Evolutionary conservation across 352 stramenopile species (phyloP).

Genomic region (Hyaloperonospora brassicae): DNA sequence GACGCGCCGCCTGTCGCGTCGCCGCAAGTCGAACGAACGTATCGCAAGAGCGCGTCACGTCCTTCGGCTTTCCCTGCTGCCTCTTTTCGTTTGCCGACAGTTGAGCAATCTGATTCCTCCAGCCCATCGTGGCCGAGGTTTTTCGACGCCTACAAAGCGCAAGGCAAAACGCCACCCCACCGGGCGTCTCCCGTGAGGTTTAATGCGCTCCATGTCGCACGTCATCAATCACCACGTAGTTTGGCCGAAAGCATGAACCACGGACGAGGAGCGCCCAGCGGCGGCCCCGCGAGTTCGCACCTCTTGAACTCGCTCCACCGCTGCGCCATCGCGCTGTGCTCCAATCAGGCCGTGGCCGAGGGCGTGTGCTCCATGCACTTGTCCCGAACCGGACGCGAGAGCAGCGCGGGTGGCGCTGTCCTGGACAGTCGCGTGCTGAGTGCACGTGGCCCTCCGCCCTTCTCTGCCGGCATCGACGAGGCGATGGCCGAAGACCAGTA

Average conservation of each 20-base stretch:
- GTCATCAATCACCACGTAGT: neutral
- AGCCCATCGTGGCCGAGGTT: constrained; percentile 2
- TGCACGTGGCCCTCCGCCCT: constrained; percentile 7
- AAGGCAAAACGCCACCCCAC: neutral
- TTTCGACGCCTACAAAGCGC: neutral
- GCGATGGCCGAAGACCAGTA: constrained; percentile 39
- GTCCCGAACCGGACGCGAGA: constrained; percentile 31
- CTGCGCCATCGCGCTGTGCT: constrained; percentile 71
- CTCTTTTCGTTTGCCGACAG: constrained; percentile 17
- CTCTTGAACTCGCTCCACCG: constrained; percentile 58
- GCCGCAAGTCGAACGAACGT: too few species aligned
- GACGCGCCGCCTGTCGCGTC: too few species aligned
- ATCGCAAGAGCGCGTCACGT: too few species aligned
- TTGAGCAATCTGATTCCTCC: constrained; percentile 5
- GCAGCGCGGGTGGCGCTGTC: constrained; percentile 12
- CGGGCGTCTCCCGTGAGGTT: constrained; percentile 5
- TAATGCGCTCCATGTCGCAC: constrained; percentile 11
- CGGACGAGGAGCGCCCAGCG: constrained; percentile 11
- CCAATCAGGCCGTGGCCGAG: constrained; percentile 64
- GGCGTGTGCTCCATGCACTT: constrained; percentile 73
- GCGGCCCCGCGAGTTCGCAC: constrained; percentile 14
- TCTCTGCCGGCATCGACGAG: constrained; percentile 19
- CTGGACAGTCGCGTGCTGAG: constrained; percentile 16
- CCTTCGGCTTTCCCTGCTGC: constrained; percentile 2
- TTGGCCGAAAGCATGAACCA: constrained; percentile 16